These are phyloP conservation scores for Harrya chromipes DNA, from an alignment of 768 basidiomycete genomes.

Conservation along the genomic window DNA sequence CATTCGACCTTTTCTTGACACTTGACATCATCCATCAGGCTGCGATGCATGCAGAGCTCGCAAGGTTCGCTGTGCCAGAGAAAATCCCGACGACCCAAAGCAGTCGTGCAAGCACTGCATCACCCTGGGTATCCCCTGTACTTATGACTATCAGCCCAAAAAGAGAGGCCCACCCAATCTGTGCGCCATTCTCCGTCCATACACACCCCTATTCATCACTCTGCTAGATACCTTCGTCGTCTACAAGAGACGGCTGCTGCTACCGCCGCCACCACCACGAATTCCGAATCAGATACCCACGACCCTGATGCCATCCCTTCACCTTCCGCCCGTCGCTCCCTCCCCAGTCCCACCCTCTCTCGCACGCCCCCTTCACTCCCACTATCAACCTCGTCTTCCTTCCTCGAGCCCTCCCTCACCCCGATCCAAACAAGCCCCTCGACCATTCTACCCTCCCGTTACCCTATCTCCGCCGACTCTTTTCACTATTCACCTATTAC, in stretches of 20 bases:
- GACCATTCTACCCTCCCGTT: conserved; percentile 58
- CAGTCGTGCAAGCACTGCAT: conserved; percentile 86
- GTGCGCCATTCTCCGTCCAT: conserved; percentile 41
- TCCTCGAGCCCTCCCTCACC: conserved; percentile 50
- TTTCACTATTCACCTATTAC: conserved; percentile 51
- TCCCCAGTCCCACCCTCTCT: conserved; percentile 48
- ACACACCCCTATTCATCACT: not conserved
- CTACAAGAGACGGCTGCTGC: conserved; percentile 76
- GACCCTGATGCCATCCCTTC: conserved; percentile 46
- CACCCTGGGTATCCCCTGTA: conserved; percentile 78
- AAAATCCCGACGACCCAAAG: conserved; percentile 73
- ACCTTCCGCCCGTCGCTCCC: conserved; percentile 34
- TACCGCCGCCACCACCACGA: conserved; percentile 33
- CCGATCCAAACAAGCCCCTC: conserved; percentile 39
- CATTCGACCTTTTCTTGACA: conserved; percentile 16
- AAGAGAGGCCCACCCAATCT: conserved; percentile 91
- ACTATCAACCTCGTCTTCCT: conserved; percentile 30
- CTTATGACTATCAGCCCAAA: conserved; percentile 91
- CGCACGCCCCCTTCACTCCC: conserved; percentile 44
- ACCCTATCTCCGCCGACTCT: conserved; percentile 67
- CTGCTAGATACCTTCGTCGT: conserved; percentile 66
- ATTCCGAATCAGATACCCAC: conserved; percentile 29
- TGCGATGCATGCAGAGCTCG: conserved; percentile 86
- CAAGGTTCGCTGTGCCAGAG: conserved; percentile 81
- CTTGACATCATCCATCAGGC: conserved; percentile 43